Base-by-base conservation (phyloP, 345 rosid species). In the Populus davidiana region DNA sequence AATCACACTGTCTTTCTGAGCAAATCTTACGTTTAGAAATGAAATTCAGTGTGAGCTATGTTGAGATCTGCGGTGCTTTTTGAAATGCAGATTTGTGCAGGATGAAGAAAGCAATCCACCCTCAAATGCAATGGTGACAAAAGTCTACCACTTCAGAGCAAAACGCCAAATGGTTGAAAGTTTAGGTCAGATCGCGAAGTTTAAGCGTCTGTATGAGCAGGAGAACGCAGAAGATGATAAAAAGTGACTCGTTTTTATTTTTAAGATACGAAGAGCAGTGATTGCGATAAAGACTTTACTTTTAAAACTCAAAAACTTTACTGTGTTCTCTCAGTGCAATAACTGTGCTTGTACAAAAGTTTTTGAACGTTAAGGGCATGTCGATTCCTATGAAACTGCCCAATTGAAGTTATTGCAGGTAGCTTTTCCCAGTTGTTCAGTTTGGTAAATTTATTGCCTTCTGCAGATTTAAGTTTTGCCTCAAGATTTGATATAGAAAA, bases 61-160 rank as follows among this genome's bases (percentile, higher is more conserved):
- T 2, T 27, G 18, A 33, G 11, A 8, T 35, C 29, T 18, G 65
- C 10, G 59, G 3, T 33, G 38, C 38, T 31, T 16, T 52, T 44
- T 67, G 50, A 47, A 25, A 44, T 52, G 43, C 76, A 82, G 79
- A 33, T 54, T 76, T 35, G 41, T 25, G 1, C 38, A 66, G 38
- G 78, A 95, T 92, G 35, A 95, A 91, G 98, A 95, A 95, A 79
- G 98, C 98, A 67, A 13, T 89, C 77, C 98, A 96, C 85, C 99
- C 96, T 79, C 98, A 92, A 86, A 81, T 91, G 96, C 99, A 92
- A 77, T 96, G 98, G 96, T 36, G 98, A 94, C 52, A 90, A 88
- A 87, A 29, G 98, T 93, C 38, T 92, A 89, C 83, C 96, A 96
- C 82, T 89, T 93, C 78, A 89, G 96, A 69, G 96, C 96, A 33